phyloP scores from a whole-genome alignment of 257 asterid genomes.

The Solanum tacnaense region DNA sequence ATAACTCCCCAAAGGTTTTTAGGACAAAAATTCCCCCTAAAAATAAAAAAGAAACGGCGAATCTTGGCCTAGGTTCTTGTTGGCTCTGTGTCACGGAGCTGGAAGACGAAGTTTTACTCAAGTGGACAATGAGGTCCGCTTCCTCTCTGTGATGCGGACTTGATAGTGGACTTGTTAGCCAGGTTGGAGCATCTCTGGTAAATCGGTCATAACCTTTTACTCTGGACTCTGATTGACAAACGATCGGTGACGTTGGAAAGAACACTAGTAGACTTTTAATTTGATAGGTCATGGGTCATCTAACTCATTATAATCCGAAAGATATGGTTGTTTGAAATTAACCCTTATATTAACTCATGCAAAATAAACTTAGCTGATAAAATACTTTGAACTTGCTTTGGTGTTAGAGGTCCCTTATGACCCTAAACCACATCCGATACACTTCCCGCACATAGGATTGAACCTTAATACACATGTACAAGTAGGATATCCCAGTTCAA shows the following conservation, averaged over 20 bases:
- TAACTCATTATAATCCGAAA: background rate
- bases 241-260: background rate
- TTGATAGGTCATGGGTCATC: background rate
- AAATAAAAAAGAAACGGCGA: too few species aligned
- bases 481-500: background rate
- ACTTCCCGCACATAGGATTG: background rate
- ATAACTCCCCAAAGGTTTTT: background rate
- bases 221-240: background rate
- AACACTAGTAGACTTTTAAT: background rate
- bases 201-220: background rate
- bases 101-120: background rate
- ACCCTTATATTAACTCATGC: background rate
- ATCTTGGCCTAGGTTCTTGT: background rate
- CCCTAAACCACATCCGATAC: background rate
- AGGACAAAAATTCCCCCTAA: background rate
- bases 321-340: background rate
- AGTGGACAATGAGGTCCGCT: background rate
- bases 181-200: background rate
- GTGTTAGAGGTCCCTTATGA: background rate
- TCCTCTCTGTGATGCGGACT: background rate
- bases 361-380: background rate
- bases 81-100: background rate
- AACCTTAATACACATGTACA: background rate
- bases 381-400: background rate
- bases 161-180: background rate